Evolutionary conservation across 176 grass and related monocot species (phyloP).

Genomic region (Leersia perrieri): DNA sequence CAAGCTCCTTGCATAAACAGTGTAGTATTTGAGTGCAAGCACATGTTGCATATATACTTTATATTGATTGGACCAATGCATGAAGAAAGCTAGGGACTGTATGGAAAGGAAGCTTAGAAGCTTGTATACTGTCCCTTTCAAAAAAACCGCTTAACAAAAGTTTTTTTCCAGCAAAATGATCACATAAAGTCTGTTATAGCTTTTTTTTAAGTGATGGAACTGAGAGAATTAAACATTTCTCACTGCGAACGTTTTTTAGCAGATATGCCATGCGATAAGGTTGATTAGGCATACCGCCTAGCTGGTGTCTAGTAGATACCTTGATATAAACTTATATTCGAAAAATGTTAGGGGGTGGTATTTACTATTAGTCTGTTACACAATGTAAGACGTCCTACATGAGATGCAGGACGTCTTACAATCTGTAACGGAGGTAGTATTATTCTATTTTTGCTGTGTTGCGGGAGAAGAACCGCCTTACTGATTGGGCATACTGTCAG

Average conservation of each 20-base stretch:
- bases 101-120: not conserved
- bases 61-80: constrained; percentile 12
- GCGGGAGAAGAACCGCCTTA: constrained; percentile 1
- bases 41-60: constrained; percentile 14
- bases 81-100: not conserved
- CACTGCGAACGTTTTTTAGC: not conserved
- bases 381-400: too few species aligned
- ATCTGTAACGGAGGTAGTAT: too few species aligned
- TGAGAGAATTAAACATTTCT: not conserved
- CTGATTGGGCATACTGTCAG: constrained; percentile 12
- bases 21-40: constrained; percentile 22
- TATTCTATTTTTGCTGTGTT: constrained; percentile 21
- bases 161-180: not conserved
- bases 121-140: not conserved
- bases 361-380: too few species aligned
- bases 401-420: too few species aligned
- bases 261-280: not conserved
- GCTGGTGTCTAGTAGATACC: not conserved
- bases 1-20: constrained; percentile 15
- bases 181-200: not conserved
- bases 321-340: not conserved
- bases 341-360: constrained; percentile 5
- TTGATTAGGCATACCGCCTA: not conserved
- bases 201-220: not conserved
- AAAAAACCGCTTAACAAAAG: not conserved